Evolutionary conservation across 768 basidiomycete genomes (phyloP).

Genomic region (Hygrophorus russula): DNA sequence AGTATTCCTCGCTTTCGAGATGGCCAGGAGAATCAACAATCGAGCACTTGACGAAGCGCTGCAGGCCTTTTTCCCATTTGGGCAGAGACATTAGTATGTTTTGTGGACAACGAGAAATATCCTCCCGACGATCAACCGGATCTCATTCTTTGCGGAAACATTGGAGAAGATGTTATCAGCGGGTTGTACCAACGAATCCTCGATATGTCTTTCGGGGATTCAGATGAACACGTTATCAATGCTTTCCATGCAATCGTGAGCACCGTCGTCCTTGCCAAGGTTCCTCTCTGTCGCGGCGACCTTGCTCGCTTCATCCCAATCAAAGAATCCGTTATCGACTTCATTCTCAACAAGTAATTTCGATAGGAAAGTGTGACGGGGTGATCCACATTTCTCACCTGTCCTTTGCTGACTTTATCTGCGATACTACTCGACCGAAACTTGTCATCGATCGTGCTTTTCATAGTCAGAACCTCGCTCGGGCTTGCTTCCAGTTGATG

Average conservation of each 20-base stretch:
- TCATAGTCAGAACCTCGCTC: background rate
- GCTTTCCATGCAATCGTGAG: background rate
- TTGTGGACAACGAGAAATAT: conserved; percentile 3
- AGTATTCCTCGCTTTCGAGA: background rate
- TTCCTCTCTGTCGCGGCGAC: background rate
- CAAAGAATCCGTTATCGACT: background rate
- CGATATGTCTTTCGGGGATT: background rate
- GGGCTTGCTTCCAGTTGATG: background rate
- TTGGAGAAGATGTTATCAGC: background rate
- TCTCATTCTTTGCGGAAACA: background rate
- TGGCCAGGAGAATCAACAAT: conserved; percentile 3
- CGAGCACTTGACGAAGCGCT: conserved; percentile 8
- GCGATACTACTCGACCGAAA: background rate
- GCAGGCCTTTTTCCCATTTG: conserved; percentile 6
- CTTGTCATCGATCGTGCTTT: background rate
- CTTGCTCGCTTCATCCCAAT: background rate
- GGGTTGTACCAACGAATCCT: background rate
- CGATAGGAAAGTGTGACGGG: background rate
- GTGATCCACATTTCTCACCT: background rate
- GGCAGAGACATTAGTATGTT: conserved; percentile 1
- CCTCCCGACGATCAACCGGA: background rate
- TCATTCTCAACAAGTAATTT: conserved; percentile 1
- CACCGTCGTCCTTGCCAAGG: background rate
- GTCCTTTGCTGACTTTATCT: background rate
- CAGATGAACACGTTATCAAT: background rate